These are phyloP conservation scores for Magnusiomyces tetraspermus DNA, from an alignment of 1,139 yeast species.

Conservation along the genomic window DNA sequence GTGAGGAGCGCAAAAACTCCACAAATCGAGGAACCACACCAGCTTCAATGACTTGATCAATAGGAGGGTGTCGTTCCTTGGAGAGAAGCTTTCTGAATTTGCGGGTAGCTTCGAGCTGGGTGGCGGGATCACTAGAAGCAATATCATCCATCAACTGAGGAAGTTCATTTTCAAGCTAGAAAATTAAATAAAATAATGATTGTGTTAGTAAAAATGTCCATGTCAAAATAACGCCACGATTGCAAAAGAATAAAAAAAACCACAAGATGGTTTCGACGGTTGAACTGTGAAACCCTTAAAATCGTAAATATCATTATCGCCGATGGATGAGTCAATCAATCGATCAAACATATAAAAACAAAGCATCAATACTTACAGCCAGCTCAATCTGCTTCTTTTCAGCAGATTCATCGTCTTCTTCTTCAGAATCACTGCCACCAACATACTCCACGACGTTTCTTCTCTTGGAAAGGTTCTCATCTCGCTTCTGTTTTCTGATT, in stretches of 20 bases:
- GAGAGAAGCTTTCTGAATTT: constrained; percentile 89
- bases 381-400: not conserved
- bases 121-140: constrained; percentile 65
- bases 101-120: constrained; percentile 80
- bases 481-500: constrained; percentile 91
- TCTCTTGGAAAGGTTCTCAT: constrained; percentile 87
- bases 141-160: constrained; percentile 82
- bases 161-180: constrained; percentile 40
- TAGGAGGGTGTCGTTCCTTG: constrained; percentile 96
- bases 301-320: too few relatives aligned
- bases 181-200: not conserved
- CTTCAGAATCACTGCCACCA: constrained; percentile 42
- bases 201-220: not conserved
- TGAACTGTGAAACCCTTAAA: too few relatives aligned
- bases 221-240: too few relatives aligned
- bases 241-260: not conserved
- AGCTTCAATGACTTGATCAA: constrained; percentile 80
- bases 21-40: constrained; percentile 92
- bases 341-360: too few relatives aligned
- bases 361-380: not conserved
- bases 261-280: too few relatives aligned
- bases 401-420: constrained; percentile 29
- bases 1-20: constrained; percentile 67
- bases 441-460: constrained; percentile 53
- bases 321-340: too few relatives aligned